Conservation (phyloP, 305 asterid species). For the Fraxinus albicans region DNA sequence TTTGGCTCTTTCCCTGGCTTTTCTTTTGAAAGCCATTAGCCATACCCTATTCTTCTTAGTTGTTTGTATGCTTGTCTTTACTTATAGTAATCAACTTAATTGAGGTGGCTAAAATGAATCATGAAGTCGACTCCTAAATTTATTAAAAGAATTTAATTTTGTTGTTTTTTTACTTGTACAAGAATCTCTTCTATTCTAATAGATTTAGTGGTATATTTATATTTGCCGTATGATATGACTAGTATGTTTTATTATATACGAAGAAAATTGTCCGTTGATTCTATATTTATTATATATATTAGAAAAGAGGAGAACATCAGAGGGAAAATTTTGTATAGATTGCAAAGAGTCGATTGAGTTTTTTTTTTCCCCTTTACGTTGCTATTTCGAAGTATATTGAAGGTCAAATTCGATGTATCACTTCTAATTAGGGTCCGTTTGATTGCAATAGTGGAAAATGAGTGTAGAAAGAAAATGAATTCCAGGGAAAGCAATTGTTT, state of each 20-base stretch:
- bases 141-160: not conserved
- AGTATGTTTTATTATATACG: not conserved
- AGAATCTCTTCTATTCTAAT: not conserved
- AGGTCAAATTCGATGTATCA: not conserved
- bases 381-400: not conserved
- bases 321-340: not conserved
- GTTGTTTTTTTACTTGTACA: not conserved
- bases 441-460: too few species aligned
- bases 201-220: not conserved
- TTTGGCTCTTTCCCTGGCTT: constrained; percentile 12
- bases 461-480: too few species aligned
- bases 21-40: not conserved
- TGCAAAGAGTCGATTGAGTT: not conserved
- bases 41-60: not conserved
- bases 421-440: too few species aligned
- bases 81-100: not conserved
- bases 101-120: not conserved
- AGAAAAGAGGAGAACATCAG: not conserved
- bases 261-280: too few species aligned
- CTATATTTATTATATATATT: too few species aligned
- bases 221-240: not conserved
- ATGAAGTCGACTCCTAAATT: not conserved
- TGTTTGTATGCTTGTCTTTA: constrained; percentile 12
- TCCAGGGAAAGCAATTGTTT: too few species aligned
- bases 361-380: too few species aligned